phyloP scores from a whole-genome alignment of 495 filamentous ascomycete genomes.

The Neurospora sp. region DNA sequence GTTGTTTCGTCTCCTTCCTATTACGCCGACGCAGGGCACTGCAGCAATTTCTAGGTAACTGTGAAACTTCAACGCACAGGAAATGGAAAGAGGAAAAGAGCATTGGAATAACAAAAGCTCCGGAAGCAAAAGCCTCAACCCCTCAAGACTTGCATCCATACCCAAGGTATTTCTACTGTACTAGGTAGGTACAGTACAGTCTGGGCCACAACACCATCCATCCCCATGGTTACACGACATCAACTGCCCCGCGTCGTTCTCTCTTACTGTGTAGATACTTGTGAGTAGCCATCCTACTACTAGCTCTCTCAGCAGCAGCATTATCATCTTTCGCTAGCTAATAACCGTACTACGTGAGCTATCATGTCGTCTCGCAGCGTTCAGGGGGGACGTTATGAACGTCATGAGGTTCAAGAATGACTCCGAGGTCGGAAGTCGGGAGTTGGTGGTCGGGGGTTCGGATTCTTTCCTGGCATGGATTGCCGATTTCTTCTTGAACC shows the following conservation, averaged over 20 bases:
- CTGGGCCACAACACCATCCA: not conserved
- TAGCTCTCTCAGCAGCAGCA: not conserved
- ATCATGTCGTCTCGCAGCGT: not conserved
- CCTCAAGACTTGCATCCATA: not conserved
- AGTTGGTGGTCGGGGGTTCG: not conserved
- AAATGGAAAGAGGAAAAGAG: not conserved
- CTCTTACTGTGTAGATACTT: not conserved
- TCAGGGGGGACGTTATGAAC: not conserved
- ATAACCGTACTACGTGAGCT: not conserved
- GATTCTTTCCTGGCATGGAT: not conserved
- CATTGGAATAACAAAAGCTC: not conserved
- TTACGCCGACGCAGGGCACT: not conserved
- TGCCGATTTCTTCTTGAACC: not conserved
- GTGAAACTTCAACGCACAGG: not conserved
- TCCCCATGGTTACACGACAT: not conserved
- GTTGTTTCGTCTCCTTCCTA: not conserved
- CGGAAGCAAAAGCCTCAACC: not conserved
- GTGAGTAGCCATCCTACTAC: not conserved
- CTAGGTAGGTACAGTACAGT: not conserved
- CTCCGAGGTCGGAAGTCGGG: not conserved
- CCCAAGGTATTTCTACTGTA: not conserved
- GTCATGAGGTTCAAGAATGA: not conserved
- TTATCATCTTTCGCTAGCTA: not conserved
- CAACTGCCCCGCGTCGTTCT: not conserved
- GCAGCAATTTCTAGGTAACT: not conserved